Percentiles rank a stretch among this genome's conserved stretches.
phyloP scores from a whole-genome alignment of 2,329 filamentous ascomycete genomes.

The Stemphylium lycopersici region DNA sequence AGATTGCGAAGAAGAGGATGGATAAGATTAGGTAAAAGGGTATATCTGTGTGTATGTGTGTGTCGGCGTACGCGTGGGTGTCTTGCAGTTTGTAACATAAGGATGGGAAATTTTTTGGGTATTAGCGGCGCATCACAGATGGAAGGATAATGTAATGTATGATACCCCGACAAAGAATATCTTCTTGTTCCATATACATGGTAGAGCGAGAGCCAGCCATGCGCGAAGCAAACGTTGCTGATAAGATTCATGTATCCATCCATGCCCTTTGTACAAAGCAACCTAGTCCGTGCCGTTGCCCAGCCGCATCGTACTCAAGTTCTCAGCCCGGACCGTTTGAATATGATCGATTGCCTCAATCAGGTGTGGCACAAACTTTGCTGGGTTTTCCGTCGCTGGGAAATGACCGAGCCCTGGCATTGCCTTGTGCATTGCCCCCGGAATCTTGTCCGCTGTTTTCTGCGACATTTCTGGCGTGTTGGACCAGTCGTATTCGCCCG shows the following conservation, averaged over 20 bases:
- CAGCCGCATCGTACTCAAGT: conserved; percentile 41
- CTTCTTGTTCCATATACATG: too few species aligned
- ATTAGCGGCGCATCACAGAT: not conserved
- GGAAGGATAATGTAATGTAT: not conserved
- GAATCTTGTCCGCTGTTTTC: conserved; percentile 56
- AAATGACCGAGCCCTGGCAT: conserved; percentile 58
- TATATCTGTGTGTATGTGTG: not conserved
- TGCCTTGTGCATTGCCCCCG: conserved; percentile 51
- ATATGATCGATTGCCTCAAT: conserved; percentile 50
- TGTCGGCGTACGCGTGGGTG: not conserved
- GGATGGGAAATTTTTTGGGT: not conserved
- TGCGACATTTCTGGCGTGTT: conserved; percentile 56
- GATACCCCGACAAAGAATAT: not conserved
- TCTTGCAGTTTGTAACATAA: not conserved
- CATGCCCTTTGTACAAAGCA: not conserved
- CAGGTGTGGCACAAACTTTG: conserved; percentile 48
- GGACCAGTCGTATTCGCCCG: conserved; percentile 58
- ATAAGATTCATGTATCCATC: not conserved
- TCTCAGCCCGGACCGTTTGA: conserved; percentile 39
- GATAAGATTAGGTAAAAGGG: conserved; percentile 61
- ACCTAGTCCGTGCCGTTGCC: conserved; percentile 32
- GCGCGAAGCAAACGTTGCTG: too few species aligned
- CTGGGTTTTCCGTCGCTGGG: conserved; percentile 55
- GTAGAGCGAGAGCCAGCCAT: too few species aligned
- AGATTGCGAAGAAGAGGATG: conserved; percentile 74